phyloP scores from a whole-genome alignment of 164 flowering plant species.

The Dillenia turbinata region DNA sequence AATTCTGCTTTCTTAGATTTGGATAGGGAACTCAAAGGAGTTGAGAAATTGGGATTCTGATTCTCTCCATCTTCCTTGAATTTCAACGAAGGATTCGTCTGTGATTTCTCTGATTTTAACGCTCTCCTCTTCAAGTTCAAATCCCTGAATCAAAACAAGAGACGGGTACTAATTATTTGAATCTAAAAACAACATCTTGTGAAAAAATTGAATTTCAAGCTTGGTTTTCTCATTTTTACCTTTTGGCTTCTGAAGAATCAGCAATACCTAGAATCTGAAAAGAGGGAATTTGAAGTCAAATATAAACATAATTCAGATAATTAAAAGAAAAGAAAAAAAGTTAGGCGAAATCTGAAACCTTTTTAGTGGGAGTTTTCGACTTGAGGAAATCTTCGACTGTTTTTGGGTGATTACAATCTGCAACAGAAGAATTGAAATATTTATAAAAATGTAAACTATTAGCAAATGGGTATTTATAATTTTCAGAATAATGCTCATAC shows the following conservation, averaged over 20 bases:
- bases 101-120: conserved; percentile 6
- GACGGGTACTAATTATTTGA: not conserved
- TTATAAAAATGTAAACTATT: not conserved
- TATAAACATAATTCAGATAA: too few species aligned
- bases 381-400: conserved; percentile 61
- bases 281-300: too few species aligned
- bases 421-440: conserved; percentile 3
- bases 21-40: conserved; percentile 21
- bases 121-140: conserved; percentile 55
- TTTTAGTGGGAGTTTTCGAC: conserved; percentile 19
- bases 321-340: too few species aligned
- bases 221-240: too few species aligned
- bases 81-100: conserved; percentile 5
- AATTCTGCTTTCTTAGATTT: conserved; percentile 33
- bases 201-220: too few species aligned
- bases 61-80: conserved; percentile 55
- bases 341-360: not conserved
- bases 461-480: not conserved
- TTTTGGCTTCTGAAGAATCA: too few species aligned
- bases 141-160: conserved; percentile 32
- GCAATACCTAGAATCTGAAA: too few species aligned
- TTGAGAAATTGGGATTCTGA: conserved; percentile 55
- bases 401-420: conserved; percentile 90
- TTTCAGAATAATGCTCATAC: conserved; percentile 23
- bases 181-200: too few species aligned